phyloP scores from a whole-genome alignment of 352 stramenopile genomes.

The Phytophthora palmivora region DNA sequence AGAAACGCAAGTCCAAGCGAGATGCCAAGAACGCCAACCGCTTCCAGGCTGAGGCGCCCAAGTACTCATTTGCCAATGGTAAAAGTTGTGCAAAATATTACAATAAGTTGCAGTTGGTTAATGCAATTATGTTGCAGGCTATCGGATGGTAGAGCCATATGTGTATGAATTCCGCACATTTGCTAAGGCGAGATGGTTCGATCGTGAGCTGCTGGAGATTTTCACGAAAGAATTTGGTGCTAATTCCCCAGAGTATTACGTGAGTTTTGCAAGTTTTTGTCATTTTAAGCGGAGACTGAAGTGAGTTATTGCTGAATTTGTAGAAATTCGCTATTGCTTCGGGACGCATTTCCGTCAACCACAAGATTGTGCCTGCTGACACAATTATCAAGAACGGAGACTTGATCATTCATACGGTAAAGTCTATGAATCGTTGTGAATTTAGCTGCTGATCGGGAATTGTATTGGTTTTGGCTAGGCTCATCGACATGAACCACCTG shows the following conservation, averaged over 20 bases:
- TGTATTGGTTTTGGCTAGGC: constrained; percentile 49
- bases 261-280: constrained; percentile 27
- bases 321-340: constrained; percentile 93
- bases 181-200: constrained; percentile 96
- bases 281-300: constrained; percentile 9
- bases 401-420: constrained; percentile 92
- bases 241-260: constrained; percentile 89
- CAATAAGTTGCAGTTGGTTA: constrained; percentile 1
- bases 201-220: constrained; percentile 91
- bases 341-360: constrained; percentile 95
- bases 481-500: constrained; percentile 97
- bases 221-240: constrained; percentile 90
- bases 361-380: constrained; percentile 71
- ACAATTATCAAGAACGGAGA: constrained; percentile 94
- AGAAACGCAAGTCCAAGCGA: constrained; percentile 63
- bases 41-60: constrained; percentile 47
- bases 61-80: constrained; percentile 72
- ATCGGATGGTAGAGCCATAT: constrained; percentile 93
- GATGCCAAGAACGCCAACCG: constrained; percentile 51
- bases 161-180: constrained; percentile 96
- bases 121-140: constrained; percentile 50
- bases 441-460: neutral
- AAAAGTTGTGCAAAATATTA: constrained; percentile 13
- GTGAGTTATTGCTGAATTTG: neutral
- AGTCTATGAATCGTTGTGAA: neutral